Conservation (phyloP, 257 asterid genomes). For the Capsicum baccatum region DNA sequence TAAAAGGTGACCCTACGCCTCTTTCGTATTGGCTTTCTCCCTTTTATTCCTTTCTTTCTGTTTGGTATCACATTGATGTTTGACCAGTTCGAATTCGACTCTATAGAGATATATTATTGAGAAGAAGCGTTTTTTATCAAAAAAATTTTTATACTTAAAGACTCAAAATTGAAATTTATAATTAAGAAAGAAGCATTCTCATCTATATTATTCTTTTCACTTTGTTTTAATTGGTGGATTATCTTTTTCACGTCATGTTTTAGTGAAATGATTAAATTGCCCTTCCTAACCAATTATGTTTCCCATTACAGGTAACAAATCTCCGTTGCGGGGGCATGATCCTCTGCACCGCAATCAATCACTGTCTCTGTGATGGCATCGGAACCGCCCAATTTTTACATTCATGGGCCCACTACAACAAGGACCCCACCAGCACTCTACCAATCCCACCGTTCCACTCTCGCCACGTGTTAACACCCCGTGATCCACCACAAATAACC, state of each 20-base stretch:
- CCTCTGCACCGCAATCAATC: constrained; percentile 72
- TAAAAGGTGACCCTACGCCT: constrained; percentile 38
- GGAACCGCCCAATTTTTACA: constrained; percentile 83
- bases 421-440: constrained; percentile 35
- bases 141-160: too few relatives aligned
- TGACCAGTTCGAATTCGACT: too few relatives aligned
- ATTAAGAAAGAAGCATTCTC: too few relatives aligned
- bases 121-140: too few relatives aligned
- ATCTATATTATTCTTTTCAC: constrained; percentile 32
- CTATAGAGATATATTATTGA: too few relatives aligned
- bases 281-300: not conserved
- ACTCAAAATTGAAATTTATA: too few relatives aligned
- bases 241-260: not conserved
- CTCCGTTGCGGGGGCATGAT: constrained; percentile 80
- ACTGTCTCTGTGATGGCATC: constrained; percentile 79
- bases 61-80: too few relatives aligned
- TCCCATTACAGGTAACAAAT: constrained; percentile 61
- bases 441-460: constrained; percentile 55
- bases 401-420: constrained; percentile 76
- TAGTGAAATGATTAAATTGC: not conserved
- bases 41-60: not conserved
- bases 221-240: not conserved
- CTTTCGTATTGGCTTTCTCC: constrained; percentile 33
- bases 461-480: constrained; percentile 75
- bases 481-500: constrained; percentile 50